Base-by-base conservation (phyloP, 257 asterid species). In the Gentiana dahurica region DNA sequence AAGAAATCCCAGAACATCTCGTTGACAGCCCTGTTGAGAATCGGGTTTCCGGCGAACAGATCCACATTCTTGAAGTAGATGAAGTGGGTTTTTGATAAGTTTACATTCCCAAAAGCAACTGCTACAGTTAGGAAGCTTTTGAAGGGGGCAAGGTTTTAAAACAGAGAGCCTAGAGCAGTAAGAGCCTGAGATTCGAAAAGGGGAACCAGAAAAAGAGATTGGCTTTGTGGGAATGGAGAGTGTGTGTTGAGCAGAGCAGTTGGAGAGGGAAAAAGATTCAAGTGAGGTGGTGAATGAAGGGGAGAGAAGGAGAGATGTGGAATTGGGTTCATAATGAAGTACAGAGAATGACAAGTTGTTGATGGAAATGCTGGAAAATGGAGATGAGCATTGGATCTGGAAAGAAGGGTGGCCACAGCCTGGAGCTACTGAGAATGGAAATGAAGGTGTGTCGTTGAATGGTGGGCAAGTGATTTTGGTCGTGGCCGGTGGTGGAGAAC, bases 321-420 rank as follows among this genome's bases (percentile, higher is more conserved):
- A 64, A 73, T 71, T 69, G 51, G 77, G 71, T 1, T 81, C 89
- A 70, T 79, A 87, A n/a, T 63, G 74, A 35, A 81, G 79, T 47
- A 91, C 61, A 11, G 86, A 71, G 75, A 79, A 87, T 0, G 82
- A 53, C 63, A 75, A 39, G 51, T 72, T 71, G 65, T 82, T 81
- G 63, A 91, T 66, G 65, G 83, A 68, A 33, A 91, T 79, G 65
- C 80, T 36, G 71, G 98, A 84, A 75, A 59, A 65, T 53, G 77
- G 48, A 51, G 70, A 41, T 1, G 57, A 41, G 79, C 98, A 91
- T 51, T 34, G 80, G 73, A 91, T 55, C 71, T 81, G 98, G 77
- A 91, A 91, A 0, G 77, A 77, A 12, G 98, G 98, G 75, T 91
- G 98, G 74, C 96, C 96, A 77, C 95, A 85, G 75, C 89, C 94